Evolutionary conservation across 768 basidiomycete genomes (phyloP), one percentile per base, ranked within the genome.

Genomic region (Lactifluus rugatus): DNA sequence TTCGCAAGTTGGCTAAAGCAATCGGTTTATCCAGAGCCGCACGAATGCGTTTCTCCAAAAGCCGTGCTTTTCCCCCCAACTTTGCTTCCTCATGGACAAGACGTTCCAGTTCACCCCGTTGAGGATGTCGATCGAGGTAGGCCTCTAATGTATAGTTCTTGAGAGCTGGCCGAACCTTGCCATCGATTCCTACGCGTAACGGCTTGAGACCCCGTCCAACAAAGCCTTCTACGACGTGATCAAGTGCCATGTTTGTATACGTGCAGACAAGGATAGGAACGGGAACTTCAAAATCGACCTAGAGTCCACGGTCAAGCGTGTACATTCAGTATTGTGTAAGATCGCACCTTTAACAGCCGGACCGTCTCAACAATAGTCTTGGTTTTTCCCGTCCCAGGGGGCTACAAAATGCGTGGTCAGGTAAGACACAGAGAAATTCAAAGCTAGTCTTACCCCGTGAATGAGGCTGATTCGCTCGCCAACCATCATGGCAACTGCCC

Each of bases 301-400:
- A 67, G 6, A 54, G 21, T 52, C 62, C 25, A 11, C 58, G 19
- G 62, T 52, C 51, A 51, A 6, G 16, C 28, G 23, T 9, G 46
- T 36, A 46, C n/a, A n/a, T n/a, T n/a, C n/a, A 26, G 5, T 17
- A 7, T n/a, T 32, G 39, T 37, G 17, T 13, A 3, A 14, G 17
- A 36, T 45, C 62, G 19, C 50, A 84, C 83, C 77, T 93, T 93
- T 57, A 94, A 79, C 17, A 94, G 67, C 63, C 81, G 85, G 57
- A 90, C 77, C 0, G 89, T 78, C 68, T 94, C 85, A n/a, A 92
- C 83, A 47, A 94, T 92, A 0, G 91, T 94, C 68, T 86, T 85
- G 2, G 93, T 94, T 71, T 97, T 97, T 36, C 93, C 93, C 0
- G 91, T 93, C 21, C 92, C 92, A 19, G 91, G 92, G 41, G 92